These are phyloP conservation scores for Candida sakaeoensis DNA, from an alignment of 805 yeast genomes.

Conservation along the genomic window DNA sequence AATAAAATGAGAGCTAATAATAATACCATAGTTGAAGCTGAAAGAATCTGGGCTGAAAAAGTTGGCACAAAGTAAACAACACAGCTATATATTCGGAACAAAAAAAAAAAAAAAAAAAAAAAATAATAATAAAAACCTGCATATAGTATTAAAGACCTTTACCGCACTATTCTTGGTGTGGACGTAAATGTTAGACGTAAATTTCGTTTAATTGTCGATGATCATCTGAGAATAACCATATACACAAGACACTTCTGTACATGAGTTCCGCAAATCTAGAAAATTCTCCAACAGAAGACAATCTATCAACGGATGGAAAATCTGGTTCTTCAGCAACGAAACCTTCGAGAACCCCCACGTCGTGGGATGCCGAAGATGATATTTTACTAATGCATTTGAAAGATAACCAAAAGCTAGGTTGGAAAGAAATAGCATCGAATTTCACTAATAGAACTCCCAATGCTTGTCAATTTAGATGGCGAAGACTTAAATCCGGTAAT, in stretches of 20 bases:
- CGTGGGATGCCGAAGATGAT: conserved; percentile 48
- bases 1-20: conserved; percentile 95
- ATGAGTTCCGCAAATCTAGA: conserved; percentile 6
- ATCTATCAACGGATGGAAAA: not conserved
- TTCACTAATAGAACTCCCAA: conserved; percentile 45
- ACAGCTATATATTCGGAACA: not conserved
- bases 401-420: conserved; percentile 44
- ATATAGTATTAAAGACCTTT: not conserved
- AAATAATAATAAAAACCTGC: not conserved
- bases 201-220: conserved; percentile 4
- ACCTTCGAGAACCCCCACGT: conserved; percentile 40
- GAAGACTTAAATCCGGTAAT: conserved; percentile 42
- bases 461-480: conserved; percentile 47
- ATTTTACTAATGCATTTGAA: conserved; percentile 43
- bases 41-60: conserved; percentile 63
- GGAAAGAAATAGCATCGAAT: conserved; percentile 45
- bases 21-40: conserved; percentile 89
- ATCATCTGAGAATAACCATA: conserved; percentile 4
- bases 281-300: not conserved
- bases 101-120: too few species aligned
- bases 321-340: not conserved
- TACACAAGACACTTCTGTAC: not conserved
- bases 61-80: conserved; percentile 15
- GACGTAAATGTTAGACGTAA: not conserved
- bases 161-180: not conserved